Percentiles rank a stretch among this genome's conserved stretches.
phyloP scores from a whole-genome alignment of 106 monocot species.

The Allium cepa region DNA sequence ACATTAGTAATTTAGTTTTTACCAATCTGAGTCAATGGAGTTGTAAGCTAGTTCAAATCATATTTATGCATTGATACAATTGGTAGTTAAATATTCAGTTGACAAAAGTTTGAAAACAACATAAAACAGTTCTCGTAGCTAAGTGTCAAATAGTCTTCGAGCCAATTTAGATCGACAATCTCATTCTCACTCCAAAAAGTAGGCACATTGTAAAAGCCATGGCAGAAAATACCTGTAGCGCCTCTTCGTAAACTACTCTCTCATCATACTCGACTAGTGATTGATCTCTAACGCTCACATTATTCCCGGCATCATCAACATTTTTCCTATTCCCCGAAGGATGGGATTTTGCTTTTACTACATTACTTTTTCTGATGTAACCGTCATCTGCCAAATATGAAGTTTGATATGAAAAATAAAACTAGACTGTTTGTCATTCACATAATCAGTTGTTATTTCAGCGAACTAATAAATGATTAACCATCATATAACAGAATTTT shows the following conservation, averaged over 20 bases:
- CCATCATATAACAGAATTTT: not conserved
- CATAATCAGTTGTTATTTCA: not conserved
- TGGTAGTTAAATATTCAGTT: too few species aligned
- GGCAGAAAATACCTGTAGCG: conserved; percentile 44
- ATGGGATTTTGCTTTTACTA: conserved; percentile 33
- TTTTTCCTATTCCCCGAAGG: conserved; percentile 26
- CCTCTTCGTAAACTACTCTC: conserved; percentile 68
- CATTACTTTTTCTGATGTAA: conserved; percentile 16
- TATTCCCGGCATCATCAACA: conserved; percentile 20
- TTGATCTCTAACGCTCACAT: conserved; percentile 31
- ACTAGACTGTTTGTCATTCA: not conserved
- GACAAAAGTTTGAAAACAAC: too few species aligned
- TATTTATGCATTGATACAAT: too few species aligned
- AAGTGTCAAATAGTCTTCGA: too few species aligned
- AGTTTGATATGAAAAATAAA: conserved; percentile 1
- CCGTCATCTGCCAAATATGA: conserved; percentile 19
- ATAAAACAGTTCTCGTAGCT: too few species aligned
- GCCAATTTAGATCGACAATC: too few species aligned
- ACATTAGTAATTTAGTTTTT: too few species aligned
- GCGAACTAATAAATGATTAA: not conserved
- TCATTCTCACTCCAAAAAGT: too few species aligned
- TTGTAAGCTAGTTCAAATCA: too few species aligned
- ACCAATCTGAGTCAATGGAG: too few species aligned
- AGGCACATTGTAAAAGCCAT: too few species aligned
- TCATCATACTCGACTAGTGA: conserved; percentile 41